A percentile compares a stretch with the other conserved stretches of the same genome.
phyloP scores from a whole-genome alignment of 108 stramenopile genomes.

The Nitzschia palea region DNA sequence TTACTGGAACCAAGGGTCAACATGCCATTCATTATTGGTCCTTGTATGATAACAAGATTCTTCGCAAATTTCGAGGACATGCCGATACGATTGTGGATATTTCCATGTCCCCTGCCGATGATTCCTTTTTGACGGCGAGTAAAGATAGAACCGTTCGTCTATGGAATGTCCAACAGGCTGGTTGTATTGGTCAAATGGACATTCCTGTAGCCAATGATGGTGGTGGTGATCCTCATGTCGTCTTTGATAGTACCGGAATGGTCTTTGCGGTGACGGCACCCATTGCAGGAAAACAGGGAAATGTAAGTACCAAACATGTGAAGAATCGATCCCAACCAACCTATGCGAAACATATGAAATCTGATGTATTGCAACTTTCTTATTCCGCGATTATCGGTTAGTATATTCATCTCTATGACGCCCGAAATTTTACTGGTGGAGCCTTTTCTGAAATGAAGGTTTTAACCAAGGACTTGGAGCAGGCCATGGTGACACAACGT shows the following conservation, averaged over 20 bases:
- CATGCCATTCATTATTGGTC: slow-evolving; percentile 60
- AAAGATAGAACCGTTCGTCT: slow-evolving; percentile 72
- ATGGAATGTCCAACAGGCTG: slow-evolving; percentile 72
- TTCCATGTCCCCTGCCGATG: slow-evolving; percentile 74
- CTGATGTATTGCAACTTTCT: too few relatives aligned
- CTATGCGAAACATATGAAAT: too few relatives aligned
- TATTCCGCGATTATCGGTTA: slow-evolving; percentile 13
- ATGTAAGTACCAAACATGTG: slow-evolving; percentile 45
- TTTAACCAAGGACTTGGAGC: slow-evolving; percentile 41
- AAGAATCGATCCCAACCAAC: too few relatives aligned
- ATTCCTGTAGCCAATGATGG: slow-evolving; percentile 36
- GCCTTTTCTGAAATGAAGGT: slow-evolving; percentile 83
- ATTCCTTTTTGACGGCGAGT: slow-evolving; percentile 70
- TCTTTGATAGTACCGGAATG: slow-evolving; percentile 81
- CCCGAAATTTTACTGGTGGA: slow-evolving; percentile 70
- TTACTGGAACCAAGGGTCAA: slow-evolving; percentile 38
- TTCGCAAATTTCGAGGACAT: slow-evolving; percentile 81
- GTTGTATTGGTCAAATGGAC: slow-evolving; percentile 64
- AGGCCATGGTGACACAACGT: slow-evolving; percentile 42
- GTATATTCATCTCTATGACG: slow-evolving; percentile 82
- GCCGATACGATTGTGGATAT: slow-evolving; percentile 51
- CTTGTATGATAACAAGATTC: slow-evolving; percentile 79
- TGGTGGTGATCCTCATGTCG: slow-evolving; percentile 44
- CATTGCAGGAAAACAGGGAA: slow-evolving; percentile 43
- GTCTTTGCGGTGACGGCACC: slow-evolving; percentile 73